phyloP scores from a whole-genome alignment of 2,329 filamentous ascomycete species.

The Fusarium fujikuroi region DNA sequence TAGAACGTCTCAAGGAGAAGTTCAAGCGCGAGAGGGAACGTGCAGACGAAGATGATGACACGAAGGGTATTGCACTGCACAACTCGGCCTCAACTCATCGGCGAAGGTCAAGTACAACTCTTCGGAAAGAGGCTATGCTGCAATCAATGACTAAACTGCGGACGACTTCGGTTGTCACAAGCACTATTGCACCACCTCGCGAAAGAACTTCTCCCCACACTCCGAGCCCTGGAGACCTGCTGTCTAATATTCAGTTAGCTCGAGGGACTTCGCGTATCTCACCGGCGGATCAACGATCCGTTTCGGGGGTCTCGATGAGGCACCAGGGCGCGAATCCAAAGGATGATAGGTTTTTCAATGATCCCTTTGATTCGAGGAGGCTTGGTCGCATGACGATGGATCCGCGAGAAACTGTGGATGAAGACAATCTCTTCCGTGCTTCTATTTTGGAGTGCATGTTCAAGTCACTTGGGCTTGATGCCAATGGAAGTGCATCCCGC shows the following conservation, averaged over 20 bases:
- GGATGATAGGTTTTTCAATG: constrained; percentile 63
- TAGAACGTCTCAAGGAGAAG: constrained; percentile 91
- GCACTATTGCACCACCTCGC: constrained; percentile 53
- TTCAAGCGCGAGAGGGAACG: constrained; percentile 87
- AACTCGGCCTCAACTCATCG: constrained; percentile 75
- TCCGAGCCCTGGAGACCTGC: constrained; percentile 79
- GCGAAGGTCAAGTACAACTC: constrained; percentile 75
- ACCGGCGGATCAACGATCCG: constrained; percentile 28
- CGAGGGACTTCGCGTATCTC: constrained; percentile 64
- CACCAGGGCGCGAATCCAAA: constrained; percentile 58
- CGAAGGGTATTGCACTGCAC: constrained; percentile 93
- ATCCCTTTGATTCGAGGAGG: constrained; percentile 66
- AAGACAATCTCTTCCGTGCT: constrained; percentile 87
- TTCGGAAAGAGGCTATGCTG: constrained; percentile 82
- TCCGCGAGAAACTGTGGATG: constrained; percentile 83
- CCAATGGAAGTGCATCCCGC: constrained; percentile 70
- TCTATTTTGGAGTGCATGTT: constrained; percentile 96
- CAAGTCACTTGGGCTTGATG: constrained; percentile 87
- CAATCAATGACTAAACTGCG: constrained; percentile 69
- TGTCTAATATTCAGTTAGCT: constrained; percentile 80
- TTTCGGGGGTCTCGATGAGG: constrained; percentile 39
- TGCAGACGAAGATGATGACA: constrained; percentile 79
- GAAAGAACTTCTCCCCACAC: constrained; percentile 58
- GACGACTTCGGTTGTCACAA: constrained; percentile 55
- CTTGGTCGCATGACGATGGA: constrained; percentile 65